phyloP scores from a whole-genome alignment of 345 rosid genomes.

The Rhizophora apiculata region DNA sequence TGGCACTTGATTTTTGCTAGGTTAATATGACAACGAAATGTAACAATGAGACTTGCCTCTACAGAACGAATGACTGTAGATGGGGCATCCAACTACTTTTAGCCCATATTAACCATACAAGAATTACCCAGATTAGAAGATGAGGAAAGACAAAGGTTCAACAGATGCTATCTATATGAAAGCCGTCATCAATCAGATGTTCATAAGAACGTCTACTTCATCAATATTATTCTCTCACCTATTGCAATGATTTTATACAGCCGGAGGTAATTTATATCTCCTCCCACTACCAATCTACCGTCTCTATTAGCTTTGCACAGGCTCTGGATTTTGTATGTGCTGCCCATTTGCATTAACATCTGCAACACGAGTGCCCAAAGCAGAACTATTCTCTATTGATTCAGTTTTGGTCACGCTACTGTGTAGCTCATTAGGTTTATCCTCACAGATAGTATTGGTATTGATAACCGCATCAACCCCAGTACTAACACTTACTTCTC shows the following conservation, averaged over 20 bases:
- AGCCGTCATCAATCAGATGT: slow-evolving; percentile 1
- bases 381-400: slow-evolving; percentile 30
- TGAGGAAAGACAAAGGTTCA: background rate
- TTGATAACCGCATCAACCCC: slow-evolving; percentile 1
- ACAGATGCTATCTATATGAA: background rate
- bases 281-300: slow-evolving; percentile 7
- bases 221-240: slow-evolving; percentile 20
- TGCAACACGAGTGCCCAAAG: slow-evolving; percentile 6
- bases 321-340: slow-evolving; percentile 44
- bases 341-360: slow-evolving; percentile 29
- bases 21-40: too few relatives aligned
- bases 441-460: slow-evolving; percentile 7
- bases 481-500: slow-evolving; percentile 24
- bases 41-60: too few relatives aligned
- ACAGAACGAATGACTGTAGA: too few relatives aligned
- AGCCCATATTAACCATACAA: background rate
- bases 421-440: slow-evolving; percentile 19
- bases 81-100: too few relatives aligned
- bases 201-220: slow-evolving; percentile 13
- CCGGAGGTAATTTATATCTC: background rate
- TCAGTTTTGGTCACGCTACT: slow-evolving; percentile 19
- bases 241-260: slow-evolving; percentile 21
- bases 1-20: too few relatives aligned
- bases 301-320: slow-evolving; percentile 52
- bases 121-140: background rate